A percentile compares a stretch with the other conserved stretches of the same genome.
These are phyloP conservation scores for Tetracladium setigerum DNA, from an alignment of 495 filamentous ascomycete species.

Conservation along the genomic window DNA sequence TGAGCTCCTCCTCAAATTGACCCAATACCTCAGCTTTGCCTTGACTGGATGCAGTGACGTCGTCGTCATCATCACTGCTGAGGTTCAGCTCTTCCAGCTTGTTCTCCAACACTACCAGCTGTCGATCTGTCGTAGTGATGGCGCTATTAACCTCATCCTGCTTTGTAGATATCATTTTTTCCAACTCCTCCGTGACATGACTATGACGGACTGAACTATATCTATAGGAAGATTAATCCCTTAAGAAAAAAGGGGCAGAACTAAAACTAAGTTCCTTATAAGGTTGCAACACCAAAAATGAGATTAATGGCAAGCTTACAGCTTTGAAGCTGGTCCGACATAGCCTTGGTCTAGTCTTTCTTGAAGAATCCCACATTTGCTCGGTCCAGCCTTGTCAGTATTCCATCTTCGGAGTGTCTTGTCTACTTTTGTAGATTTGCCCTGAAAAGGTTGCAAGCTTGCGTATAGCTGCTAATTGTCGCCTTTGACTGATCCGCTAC, in stretches of 20 bases:
- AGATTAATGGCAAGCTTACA: slow-evolving; percentile 27
- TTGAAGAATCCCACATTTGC: slow-evolving; percentile 30
- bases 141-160: slow-evolving; percentile 21
- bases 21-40: slow-evolving; percentile 22
- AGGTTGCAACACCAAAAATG: slow-evolving; percentile 27
- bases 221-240: slow-evolving; percentile 18
- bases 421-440: slow-evolving; percentile 29
- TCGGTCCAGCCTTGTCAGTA: slow-evolving; percentile 27
- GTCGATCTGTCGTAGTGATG: slow-evolving; percentile 25
- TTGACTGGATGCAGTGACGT: slow-evolving; percentile 2
- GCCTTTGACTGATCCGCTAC: slow-evolving; percentile 25
- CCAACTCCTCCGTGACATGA: slow-evolving; percentile 23
- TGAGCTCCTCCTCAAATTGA: slow-evolving; percentile 27
- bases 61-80: slow-evolving; percentile 18
- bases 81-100: slow-evolving; percentile 25
- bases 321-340: slow-evolving; percentile 29
- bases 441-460: slow-evolving; percentile 29
- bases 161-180: slow-evolving; percentile 22
- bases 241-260: slow-evolving; percentile 4
- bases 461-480: slow-evolving; percentile 22
- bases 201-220: slow-evolving; percentile 27
- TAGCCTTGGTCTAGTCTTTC: slow-evolving; percentile 26
- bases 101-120: slow-evolving; percentile 22
- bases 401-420: slow-evolving; percentile 29
- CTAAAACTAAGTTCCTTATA: slow-evolving; percentile 22